Evolutionary conservation across 164 flowering plant genomes (phyloP).

Genomic region (Nymphaea colorata): DNA sequence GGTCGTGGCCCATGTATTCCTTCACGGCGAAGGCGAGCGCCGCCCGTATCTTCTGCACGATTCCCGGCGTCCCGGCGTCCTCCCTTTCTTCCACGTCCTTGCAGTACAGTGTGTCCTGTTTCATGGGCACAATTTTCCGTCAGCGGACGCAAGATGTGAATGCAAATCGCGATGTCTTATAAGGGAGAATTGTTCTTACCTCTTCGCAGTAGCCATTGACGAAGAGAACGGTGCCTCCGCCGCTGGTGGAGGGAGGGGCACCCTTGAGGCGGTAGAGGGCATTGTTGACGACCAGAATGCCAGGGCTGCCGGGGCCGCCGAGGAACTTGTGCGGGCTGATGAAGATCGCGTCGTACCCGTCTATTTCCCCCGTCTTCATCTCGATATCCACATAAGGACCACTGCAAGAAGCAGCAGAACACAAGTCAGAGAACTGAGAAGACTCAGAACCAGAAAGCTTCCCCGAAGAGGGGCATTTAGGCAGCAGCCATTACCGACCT

Average conservation of each 20-base stretch:
- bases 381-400: slow-evolving; percentile 12
- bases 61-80: slow-evolving; percentile 12
- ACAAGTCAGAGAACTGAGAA: not conserved
- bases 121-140: not conserved
- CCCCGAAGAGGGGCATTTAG: too few species aligned
- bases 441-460: not conserved
- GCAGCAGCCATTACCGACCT: slow-evolving; percentile 1
- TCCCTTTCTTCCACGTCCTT: slow-evolving; percentile 8
- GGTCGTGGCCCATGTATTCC: slow-evolving; percentile 4
- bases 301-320: slow-evolving; percentile 13
- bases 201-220: slow-evolving; percentile 8
- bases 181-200: not conserved
- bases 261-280: slow-evolving; percentile 10
- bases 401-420: slow-evolving; percentile 1
- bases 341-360: slow-evolving; percentile 10
- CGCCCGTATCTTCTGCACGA: slow-evolving; percentile 12
- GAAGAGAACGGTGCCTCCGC: slow-evolving; percentile 10
- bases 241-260: slow-evolving; percentile 11
- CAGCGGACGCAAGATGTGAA: too few species aligned
- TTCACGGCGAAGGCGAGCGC: slow-evolving; percentile 9
- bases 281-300: slow-evolving; percentile 10
- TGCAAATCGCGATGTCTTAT: too few species aligned
- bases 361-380: slow-evolving; percentile 8
- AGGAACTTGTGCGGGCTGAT: slow-evolving; percentile 15
- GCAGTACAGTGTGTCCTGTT: slow-evolving; percentile 9